These are phyloP conservation scores for Brassica balearica DNA, from an alignment of 441 rosid species.

Conservation along the genomic window DNA sequence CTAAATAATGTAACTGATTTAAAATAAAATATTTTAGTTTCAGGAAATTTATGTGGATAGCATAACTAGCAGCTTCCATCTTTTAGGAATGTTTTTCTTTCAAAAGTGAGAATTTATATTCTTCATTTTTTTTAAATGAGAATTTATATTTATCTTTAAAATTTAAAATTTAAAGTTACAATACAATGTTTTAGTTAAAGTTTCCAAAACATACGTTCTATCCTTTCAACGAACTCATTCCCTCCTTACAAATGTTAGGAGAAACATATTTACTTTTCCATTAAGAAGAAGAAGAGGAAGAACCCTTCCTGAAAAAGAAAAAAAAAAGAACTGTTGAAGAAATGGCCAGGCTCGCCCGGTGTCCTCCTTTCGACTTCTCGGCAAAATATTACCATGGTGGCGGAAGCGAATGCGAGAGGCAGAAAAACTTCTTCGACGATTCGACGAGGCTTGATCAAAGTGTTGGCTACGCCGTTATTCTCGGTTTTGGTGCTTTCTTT, in stretches of 20 bases:
- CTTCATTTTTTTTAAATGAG: not conserved
- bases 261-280: slow-evolving; percentile 21
- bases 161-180: not conserved
- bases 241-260: slow-evolving; percentile 27
- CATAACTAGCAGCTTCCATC: not conserved
- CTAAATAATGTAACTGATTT: not conserved
- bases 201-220: not conserved
- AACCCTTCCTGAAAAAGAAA: not conserved
- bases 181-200: not conserved
- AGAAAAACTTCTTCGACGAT: slow-evolving; percentile 72
- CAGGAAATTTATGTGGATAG: not conserved
- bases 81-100: not conserved
- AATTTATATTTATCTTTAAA: not conserved
- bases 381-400: slow-evolving; percentile 58
- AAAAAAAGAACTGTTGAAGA: not conserved
- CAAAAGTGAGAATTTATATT: not conserved
- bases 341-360: slow-evolving; percentile 42
- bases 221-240: slow-evolving; percentile 27
- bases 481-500: slow-evolving; percentile 94
- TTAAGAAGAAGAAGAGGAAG: slow-evolving; percentile 9
- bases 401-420: slow-evolving; percentile 62
- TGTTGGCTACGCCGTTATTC: slow-evolving; percentile 81
- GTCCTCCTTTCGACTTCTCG: slow-evolving; percentile 83
- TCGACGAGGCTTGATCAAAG: slow-evolving; percentile 77
- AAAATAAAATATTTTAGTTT: not conserved